These are phyloP conservation scores for Phragmites australis DNA, from an alignment of 176 grass and related monocot genomes.

Conservation along the genomic window DNA sequence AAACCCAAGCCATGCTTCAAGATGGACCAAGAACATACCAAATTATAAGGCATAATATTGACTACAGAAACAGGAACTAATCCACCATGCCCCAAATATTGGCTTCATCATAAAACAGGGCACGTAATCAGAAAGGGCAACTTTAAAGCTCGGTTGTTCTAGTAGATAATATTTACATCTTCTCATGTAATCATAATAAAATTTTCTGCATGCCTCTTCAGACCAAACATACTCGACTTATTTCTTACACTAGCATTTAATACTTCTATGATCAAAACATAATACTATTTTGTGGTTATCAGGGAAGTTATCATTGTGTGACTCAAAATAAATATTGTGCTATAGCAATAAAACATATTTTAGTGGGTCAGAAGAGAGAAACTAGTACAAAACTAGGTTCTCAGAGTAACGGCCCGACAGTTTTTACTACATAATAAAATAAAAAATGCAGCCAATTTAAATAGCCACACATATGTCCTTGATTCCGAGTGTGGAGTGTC, in stretches of 20 bases:
- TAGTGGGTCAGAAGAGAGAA: not conserved
- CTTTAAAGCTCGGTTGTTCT: not conserved
- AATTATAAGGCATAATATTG: not conserved
- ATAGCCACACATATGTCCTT: too few species aligned
- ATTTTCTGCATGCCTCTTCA: not conserved
- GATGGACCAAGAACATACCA: not conserved
- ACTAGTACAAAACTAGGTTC: not conserved
- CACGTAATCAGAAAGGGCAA: not conserved
- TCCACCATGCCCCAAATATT: not conserved
- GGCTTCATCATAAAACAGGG: not conserved
- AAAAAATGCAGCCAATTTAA: too few species aligned
- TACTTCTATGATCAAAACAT: not conserved
- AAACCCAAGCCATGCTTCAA: not conserved
- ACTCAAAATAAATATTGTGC: not conserved
- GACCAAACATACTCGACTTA: not conserved
- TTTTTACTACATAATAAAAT: not conserved
- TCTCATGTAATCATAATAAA: not conserved
- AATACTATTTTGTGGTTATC: not conserved
- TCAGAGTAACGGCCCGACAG: not conserved
- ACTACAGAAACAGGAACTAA: not conserved
- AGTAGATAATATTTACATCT: not conserved
- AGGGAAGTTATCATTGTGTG: not conserved
- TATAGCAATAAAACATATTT: not conserved
- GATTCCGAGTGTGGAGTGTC: too few species aligned
- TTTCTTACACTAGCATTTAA: not conserved